Conservation (phyloP, 345 rosid genomes). For the Citrus medica region DNA sequence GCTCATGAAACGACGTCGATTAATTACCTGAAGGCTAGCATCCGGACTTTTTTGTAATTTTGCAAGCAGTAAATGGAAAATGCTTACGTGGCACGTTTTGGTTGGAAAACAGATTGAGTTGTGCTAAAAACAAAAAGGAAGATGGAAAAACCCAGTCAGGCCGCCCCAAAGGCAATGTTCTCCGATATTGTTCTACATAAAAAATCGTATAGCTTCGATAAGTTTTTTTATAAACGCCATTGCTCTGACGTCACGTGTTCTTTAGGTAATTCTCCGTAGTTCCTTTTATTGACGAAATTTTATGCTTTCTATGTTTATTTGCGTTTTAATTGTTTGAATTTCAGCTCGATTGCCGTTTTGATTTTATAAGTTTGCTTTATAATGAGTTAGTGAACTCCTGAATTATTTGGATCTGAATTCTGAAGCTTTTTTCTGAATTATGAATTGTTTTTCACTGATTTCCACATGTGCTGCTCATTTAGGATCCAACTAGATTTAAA, state of each 20-base stretch:
- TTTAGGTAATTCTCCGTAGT: not conserved
- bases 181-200: not conserved
- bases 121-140: not conserved
- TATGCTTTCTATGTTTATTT: not conserved
- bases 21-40: not conserved
- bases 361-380: not conserved
- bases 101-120: not conserved
- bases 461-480: not conserved
- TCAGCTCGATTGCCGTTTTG: not conserved
- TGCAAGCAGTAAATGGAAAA: too few relatives aligned
- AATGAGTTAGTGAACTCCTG: not conserved
- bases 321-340: not conserved
- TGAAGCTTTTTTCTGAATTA: not conserved
- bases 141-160: not conserved
- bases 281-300: not conserved
- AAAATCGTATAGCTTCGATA: not conserved
- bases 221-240: not conserved
- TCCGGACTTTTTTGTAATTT: not conserved
- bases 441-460: not conserved
- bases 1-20: not conserved
- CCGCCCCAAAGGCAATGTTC: not conserved
- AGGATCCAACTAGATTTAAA: not conserved
- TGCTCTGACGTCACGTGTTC: not conserved
- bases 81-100: not conserved
- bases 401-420: slow-evolving; percentile 4